Evolutionary conservation across 2,329 filamentous ascomycete genomes (phyloP).

Genomic region (Coniochaeta sp.): DNA sequence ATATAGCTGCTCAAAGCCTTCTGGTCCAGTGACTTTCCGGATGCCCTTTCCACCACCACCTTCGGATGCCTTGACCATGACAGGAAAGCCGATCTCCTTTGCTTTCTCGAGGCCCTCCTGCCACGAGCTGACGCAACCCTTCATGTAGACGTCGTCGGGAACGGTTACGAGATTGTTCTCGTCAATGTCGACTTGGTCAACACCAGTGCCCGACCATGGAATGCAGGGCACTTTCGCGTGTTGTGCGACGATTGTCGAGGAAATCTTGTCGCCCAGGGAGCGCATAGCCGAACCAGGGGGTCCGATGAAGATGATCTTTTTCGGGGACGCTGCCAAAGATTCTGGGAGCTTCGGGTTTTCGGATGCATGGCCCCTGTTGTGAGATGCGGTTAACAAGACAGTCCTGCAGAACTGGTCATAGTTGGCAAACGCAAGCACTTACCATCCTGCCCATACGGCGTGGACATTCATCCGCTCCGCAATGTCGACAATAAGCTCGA

Average conservation of each 20-base stretch:
- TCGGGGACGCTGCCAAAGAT: constrained; percentile 88
- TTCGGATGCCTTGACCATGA: constrained; percentile 99
- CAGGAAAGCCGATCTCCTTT: constrained; percentile 88
- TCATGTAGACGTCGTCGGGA: constrained; percentile 72
- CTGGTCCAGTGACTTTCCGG: constrained; percentile 82
- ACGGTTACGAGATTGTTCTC: constrained; percentile 86
- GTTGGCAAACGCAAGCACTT: constrained; percentile 26
- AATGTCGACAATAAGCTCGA: constrained; percentile 97
- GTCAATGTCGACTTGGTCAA: constrained; percentile 74
- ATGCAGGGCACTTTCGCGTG: constrained; percentile 95
- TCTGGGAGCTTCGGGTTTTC: constrained; percentile 98
- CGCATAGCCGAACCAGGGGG: constrained; percentile 98
- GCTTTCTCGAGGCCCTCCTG: constrained; percentile 85
- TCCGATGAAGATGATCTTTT: constrained; percentile 99
- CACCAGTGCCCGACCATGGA: constrained; percentile 96
- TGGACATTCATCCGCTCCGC: constrained; percentile 98
- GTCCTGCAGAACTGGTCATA: neutral
- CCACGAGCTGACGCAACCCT: constrained; percentile 85
- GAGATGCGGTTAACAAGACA: neutral
- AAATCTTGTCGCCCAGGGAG: constrained; percentile 98
- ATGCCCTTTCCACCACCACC: constrained; percentile 99
- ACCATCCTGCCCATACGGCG: constrained; percentile 98
- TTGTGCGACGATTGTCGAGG: constrained; percentile 97
- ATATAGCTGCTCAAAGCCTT: constrained; percentile 81
- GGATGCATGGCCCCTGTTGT: constrained; percentile 81